Conservation (phyloP, 495 filamentous ascomycete genomes). For the Sabuloglossum arenarium region DNA sequence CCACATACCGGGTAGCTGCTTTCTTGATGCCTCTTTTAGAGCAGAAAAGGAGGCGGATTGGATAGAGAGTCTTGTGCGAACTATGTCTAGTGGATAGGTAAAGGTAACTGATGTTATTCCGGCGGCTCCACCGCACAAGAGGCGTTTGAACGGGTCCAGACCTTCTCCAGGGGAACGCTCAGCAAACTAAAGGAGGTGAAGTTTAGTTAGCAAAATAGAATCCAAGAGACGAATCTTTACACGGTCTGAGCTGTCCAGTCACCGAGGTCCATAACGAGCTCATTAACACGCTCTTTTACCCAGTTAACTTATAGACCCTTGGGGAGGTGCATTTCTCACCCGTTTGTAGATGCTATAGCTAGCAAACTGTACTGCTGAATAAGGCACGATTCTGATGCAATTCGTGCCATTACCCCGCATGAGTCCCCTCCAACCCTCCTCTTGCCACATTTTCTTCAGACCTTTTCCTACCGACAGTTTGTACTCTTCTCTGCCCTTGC, state of each 20-base stretch:
- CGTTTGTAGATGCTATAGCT: constrained; percentile 95
- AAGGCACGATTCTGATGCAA: constrained; percentile 93
- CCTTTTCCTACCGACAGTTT: constrained; percentile 77
- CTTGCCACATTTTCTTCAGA: constrained; percentile 80
- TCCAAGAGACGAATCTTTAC: not conserved
- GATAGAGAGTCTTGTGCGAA: constrained; percentile 85
- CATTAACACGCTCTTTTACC: not conserved
- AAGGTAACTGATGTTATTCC: constrained; percentile 81
- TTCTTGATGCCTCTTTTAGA: constrained; percentile 31
- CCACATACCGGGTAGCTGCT: constrained; percentile 85
- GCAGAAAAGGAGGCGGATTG: constrained; percentile 82
- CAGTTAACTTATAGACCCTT: too few relatives aligned
- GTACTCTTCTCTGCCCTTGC: constrained; percentile 74
- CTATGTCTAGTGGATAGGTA: constrained; percentile 81
- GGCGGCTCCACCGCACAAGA: constrained; percentile 70
- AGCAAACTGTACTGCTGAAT: constrained; percentile 94
- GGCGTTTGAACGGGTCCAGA: constrained; percentile 43
- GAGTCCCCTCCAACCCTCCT: constrained; percentile 90
- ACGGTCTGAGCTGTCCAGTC: too few relatives aligned
- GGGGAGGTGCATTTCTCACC: constrained; percentile 37
- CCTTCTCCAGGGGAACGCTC: constrained; percentile 48
- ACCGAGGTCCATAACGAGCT: not conserved
- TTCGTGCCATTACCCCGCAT: constrained; percentile 97
- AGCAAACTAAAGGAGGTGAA: constrained; percentile 34
- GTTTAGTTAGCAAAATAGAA: not conserved